Evolutionary conservation across 2,329 filamentous ascomycete genomes (phyloP).

Genomic region (Aspergillus piperis): DNA sequence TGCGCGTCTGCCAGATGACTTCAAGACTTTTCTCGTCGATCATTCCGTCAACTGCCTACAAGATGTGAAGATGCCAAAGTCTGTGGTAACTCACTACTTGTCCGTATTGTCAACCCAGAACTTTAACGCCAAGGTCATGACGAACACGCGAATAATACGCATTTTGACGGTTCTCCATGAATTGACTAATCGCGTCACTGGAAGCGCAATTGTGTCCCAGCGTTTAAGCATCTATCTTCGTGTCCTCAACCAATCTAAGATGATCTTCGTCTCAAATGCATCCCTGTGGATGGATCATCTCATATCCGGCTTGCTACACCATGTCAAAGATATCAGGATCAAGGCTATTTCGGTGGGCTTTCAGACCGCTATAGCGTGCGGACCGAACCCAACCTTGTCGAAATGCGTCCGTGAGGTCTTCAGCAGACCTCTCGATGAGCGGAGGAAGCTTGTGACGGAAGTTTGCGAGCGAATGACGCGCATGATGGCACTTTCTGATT

Average conservation of each 20-base stretch:
- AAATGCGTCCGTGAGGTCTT: constrained; percentile 61
- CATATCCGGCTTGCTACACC: constrained; percentile 78
- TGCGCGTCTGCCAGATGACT: constrained; percentile 72
- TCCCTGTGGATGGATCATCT: constrained; percentile 80
- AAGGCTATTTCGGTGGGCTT: constrained; percentile 74
- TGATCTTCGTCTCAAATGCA: constrained; percentile 68
- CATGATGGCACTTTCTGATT: constrained; percentile 64
- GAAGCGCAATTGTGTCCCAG: constrained; percentile 77
- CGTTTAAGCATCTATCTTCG: constrained; percentile 77
- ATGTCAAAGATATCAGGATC: constrained; percentile 71
- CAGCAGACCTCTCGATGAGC: constrained; percentile 53
- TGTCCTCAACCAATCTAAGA: constrained; percentile 70
- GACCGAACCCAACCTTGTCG: constrained; percentile 67
- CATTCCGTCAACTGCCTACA: constrained; percentile 74
- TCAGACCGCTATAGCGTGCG: constrained; percentile 68
- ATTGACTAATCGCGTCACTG: constrained; percentile 71
- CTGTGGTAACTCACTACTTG: constrained; percentile 75
- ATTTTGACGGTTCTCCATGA: constrained; percentile 70
- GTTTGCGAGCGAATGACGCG: constrained; percentile 66
- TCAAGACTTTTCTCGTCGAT: constrained; percentile 77
- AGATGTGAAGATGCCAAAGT: constrained; percentile 69
- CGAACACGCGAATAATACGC: constrained; percentile 66
- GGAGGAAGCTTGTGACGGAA: constrained; percentile 67
- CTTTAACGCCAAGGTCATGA: constrained; percentile 75
- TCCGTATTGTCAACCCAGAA: constrained; percentile 78